Conservation (phyloP, 2,329 filamentous ascomycete genomes). For the Penicillium sp. region DNA sequence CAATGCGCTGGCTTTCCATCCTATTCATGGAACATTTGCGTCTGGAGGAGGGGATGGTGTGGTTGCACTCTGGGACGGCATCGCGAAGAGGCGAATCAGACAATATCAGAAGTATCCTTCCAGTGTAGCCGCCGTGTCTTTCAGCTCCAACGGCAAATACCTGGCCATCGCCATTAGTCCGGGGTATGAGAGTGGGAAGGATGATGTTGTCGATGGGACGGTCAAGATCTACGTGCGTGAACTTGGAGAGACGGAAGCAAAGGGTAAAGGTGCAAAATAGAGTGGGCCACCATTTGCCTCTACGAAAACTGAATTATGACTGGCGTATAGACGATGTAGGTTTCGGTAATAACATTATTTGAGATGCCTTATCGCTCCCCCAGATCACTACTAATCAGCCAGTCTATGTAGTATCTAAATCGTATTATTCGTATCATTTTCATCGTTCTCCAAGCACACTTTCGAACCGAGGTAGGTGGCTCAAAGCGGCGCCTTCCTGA, state of each 20-base stretch:
- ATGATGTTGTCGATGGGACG: slow-evolving; percentile 73
- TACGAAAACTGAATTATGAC: slow-evolving; percentile 21
- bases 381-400: slow-evolving; percentile 10
- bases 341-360: slow-evolving; percentile 5
- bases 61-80: slow-evolving; percentile 91
- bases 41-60: slow-evolving; percentile 88
- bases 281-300: slow-evolving; percentile 10
- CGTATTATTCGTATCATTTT: slow-evolving; percentile 25
- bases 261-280: slow-evolving; percentile 77
- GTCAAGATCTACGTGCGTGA: slow-evolving; percentile 81
- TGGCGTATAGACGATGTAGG: slow-evolving; percentile 12
- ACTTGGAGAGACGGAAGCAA: slow-evolving; percentile 84
- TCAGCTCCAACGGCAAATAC: slow-evolving; percentile 76
- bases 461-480: neutral
- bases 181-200: slow-evolving; percentile 85
- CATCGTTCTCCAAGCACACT: slow-evolving; percentile 7
- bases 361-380: slow-evolving; percentile 11
- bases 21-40: slow-evolving; percentile 80
- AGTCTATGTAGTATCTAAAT: slow-evolving; percentile 24
- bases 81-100: slow-evolving; percentile 85
- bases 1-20: slow-evolving; percentile 88
- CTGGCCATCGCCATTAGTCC: slow-evolving; percentile 82
- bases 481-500: slow-evolving; percentile 49
- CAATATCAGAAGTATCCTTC: slow-evolving; percentile 86
- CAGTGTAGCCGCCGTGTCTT: slow-evolving; percentile 76